Evolutionary conservation across 2,329 filamentous ascomycete species (phyloP).

Genomic region (Cytospora piceicola): DNA sequence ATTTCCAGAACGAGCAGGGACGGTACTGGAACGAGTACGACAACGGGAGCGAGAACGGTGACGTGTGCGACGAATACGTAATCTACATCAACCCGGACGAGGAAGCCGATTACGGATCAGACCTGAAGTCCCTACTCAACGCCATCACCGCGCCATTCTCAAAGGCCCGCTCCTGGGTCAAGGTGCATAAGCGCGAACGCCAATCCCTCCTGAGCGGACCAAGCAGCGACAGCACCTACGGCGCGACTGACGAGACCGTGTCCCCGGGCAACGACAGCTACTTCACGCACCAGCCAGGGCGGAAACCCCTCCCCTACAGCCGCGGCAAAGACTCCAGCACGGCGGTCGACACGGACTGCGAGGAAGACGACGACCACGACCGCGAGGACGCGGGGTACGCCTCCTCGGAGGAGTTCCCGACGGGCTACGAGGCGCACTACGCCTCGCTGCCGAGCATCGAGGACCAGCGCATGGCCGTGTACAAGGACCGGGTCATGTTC

Average conservation of each 20-base stretch:
- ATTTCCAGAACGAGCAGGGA: constrained; percentile 33
- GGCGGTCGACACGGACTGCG: constrained; percentile 46
- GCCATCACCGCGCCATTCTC: constrained; percentile 55
- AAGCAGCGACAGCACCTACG: constrained; percentile 31
- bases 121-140: constrained; percentile 62
- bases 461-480: constrained; percentile 54
- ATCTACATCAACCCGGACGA: constrained; percentile 76
- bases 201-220: constrained; percentile 35
- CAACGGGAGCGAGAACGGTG: constrained; percentile 70
- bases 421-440: constrained; percentile 59
- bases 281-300: constrained; percentile 37
- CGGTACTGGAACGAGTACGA: constrained; percentile 90
- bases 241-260: constrained; percentile 34
- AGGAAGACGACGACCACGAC: constrained; percentile 42
- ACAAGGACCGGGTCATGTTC: constrained; percentile 60
- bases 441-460: constrained; percentile 55
- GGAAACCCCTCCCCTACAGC: constrained; percentile 38
- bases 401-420: constrained; percentile 55
- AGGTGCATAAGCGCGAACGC: constrained; percentile 34
- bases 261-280: constrained; percentile 29
- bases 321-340: constrained; percentile 32
- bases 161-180: constrained; percentile 58
- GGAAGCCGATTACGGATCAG: constrained; percentile 54
- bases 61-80: constrained; percentile 65
- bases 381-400: constrained; percentile 44